phyloP scores from a whole-genome alignment of 2,329 filamentous ascomycete genomes.

The Mycogone perniciosa region DNA sequence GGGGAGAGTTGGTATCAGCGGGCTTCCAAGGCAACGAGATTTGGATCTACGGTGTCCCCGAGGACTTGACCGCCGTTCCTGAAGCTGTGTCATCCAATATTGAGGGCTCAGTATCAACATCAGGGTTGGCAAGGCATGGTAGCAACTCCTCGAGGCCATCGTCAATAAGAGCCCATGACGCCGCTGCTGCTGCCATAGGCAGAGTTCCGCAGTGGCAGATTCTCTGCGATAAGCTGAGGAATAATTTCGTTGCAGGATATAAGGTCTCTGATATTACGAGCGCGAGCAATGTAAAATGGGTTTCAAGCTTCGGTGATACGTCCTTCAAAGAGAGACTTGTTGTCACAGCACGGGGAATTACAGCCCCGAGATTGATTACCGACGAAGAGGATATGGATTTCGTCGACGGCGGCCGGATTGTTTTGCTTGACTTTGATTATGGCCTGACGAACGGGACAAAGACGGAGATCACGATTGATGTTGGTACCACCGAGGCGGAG shows the following conservation, averaged over 20 bases:
- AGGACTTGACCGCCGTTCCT: slow-evolving; percentile 59
- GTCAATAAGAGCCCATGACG: slow-evolving; percentile 25
- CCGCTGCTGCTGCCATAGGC: slow-evolving; percentile 23
- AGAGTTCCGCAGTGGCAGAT: slow-evolving; percentile 62
- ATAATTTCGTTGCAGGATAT: slow-evolving; percentile 62
- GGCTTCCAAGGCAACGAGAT: slow-evolving; percentile 67
- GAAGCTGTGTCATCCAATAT: slow-evolving; percentile 29
- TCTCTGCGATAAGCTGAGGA: slow-evolving; percentile 61
- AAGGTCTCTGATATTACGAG: slow-evolving; percentile 60
- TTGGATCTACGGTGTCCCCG: slow-evolving; percentile 74
- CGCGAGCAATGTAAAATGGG: slow-evolving; percentile 66
- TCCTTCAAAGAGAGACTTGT: slow-evolving; percentile 53
- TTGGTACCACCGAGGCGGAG: slow-evolving; percentile 64
- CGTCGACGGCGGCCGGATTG: slow-evolving; percentile 70
- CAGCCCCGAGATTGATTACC: slow-evolving; percentile 48
- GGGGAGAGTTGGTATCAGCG: slow-evolving; percentile 65
- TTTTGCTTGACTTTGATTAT: slow-evolving; percentile 69
- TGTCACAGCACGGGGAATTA: slow-evolving; percentile 65
- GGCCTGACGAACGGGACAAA: slow-evolving; percentile 47
- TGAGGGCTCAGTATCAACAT: slow-evolving; percentile 16
- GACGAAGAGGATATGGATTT: slow-evolving; percentile 69
- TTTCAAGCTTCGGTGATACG: slow-evolving; percentile 47
- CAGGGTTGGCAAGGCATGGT: slow-evolving; percentile 23
- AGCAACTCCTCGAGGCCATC: slow-evolving; percentile 26
- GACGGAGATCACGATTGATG: slow-evolving; percentile 61